These are phyloP conservation scores for Thelonectria olida DNA, from an alignment of 2,329 filamentous ascomycete genomes.

Conservation along the genomic window DNA sequence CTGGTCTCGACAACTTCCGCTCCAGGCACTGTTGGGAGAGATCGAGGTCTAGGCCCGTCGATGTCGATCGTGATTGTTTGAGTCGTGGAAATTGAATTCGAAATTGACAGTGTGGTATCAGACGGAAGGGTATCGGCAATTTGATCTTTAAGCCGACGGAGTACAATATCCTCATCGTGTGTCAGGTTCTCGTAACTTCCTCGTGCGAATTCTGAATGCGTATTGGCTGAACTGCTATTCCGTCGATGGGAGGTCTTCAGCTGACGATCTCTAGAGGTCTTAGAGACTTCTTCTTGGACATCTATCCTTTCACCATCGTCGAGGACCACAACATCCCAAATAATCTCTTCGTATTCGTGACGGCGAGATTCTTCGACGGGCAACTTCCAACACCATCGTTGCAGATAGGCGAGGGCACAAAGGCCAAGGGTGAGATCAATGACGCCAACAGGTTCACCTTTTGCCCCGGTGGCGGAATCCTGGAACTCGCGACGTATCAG, in stretches of 20 bases:
- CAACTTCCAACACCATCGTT: conserved; percentile 63
- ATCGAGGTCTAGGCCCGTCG: conserved; percentile 59
- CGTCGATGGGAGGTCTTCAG: background rate
- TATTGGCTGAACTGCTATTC: conserved; percentile 3
- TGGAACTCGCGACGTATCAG: conserved; percentile 71
- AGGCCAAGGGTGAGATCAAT: conserved; percentile 69
- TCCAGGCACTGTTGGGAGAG: conserved; percentile 64
- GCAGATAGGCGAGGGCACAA: conserved; percentile 69
- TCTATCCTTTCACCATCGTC: conserved; percentile 67
- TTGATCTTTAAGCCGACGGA: conserved; percentile 58
- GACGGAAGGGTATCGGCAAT: conserved; percentile 64
- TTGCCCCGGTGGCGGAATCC: conserved; percentile 67
- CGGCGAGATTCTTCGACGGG: conserved; percentile 59
- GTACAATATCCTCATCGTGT: conserved; percentile 54
- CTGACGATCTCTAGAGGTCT: background rate
- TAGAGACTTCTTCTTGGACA: conserved; percentile 43
- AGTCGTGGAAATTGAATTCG: conserved; percentile 66
- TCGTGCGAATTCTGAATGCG: background rate
- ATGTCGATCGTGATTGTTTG: conserved; percentile 74
- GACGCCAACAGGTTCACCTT: conserved; percentile 68
- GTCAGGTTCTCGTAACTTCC: background rate
- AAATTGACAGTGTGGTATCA: conserved; percentile 67
- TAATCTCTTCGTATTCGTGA: conserved; percentile 61
- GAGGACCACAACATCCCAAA: conserved; percentile 74
- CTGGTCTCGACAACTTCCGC: conserved; percentile 67